Base-by-base conservation (phyloP, 2,329 filamentous ascomycete species). In the Aspergillus eucalypticola region DNA sequence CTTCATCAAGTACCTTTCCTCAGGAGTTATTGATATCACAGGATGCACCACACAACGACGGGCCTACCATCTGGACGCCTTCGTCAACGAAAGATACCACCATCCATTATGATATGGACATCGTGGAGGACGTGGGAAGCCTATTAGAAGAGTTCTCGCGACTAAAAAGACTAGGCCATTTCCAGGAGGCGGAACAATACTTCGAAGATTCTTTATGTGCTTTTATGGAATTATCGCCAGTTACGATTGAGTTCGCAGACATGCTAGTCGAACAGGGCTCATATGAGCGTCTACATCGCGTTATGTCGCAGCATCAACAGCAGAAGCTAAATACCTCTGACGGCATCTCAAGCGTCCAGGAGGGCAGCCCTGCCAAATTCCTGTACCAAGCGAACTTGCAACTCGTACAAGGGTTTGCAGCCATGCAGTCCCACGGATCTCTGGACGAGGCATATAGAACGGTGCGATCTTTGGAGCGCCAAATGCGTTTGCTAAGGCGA, bases 191-290 rank as follows among this genome's bases (percentile, higher is more conserved):
- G 8, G 48, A 42, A 17, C 23, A 25, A 15, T 56, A 35, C 13
- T 56, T 49, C 3, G 6, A 50, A 10, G 44, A 42, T 2, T 23
- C 13, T 15, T 4, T 56, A 5, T 15, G 48, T 25, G 44, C 52
- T 17, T 51, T 54, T 27, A 8, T 52, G 11, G 51, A 59, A 17
- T n/a, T 64, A 21, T 55, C 49, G 2, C 61, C 42, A 7, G 53
- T 65, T 8, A n/a, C 15, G 6, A 35, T 64, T 13, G 59, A 60
- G 44, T 64, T 62, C 29, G 57, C 59, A n/a, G 62, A 66, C 52
- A 56, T 64, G 60, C 54, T 63, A 8, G 32, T 61, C 21, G 62
- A 64, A n/a, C 58, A 64, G 35, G 58, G 62, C 0, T 19, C 50
- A n/a, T 63, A 64, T 23, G 1, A 21, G 29, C 27, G 21, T 8